Evolutionary conservation across 805 yeast genomes (phyloP), one percentile per base, ranked within the genome.

Genomic region (Suhomyces sp.): DNA sequence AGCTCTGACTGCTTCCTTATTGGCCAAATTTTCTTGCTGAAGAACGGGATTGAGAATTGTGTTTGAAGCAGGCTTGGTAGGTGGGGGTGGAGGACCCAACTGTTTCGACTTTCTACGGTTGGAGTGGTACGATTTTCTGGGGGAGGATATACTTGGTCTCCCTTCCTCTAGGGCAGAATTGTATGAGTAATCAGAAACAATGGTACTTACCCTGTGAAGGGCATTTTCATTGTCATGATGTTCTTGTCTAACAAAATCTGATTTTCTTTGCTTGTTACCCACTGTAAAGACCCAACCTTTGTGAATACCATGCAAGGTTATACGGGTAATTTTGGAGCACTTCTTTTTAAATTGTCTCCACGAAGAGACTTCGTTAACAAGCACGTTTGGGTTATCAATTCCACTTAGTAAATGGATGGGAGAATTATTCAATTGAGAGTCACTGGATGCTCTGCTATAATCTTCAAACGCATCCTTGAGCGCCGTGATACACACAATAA

Each of bases 391-490:
- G 56, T 84, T 84, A 5, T 58, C 53, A 32, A 79, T 47, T 8
- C 83, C 80, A 7, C 54, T 46, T 30, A 84, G 57, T 18, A 77
- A 50, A 51, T 79, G 83, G 9, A 83, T 75, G 12, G 77, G 70
- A 2, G 82, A 72, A 50, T 80, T 81, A 55, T 84, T 84, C 52
- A 84, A 64, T 41, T 83, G 88, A 36, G 68, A 62, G 56, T 84
- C 95, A 25, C 79, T 74, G 2, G 68, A 48, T 2, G 76, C 74
- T 48, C 95, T 71, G 39, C 84, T 69, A 44, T 76, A 81, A 56
- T 84, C 95, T 59, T 84, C 95, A 46, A 84, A 67, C 0, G 83
- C 90, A 59, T 85, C 93, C 51, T 83, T 81, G 43, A 80, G 53
- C 4, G 88, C 90, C 2, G 93, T 84, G 44, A 84, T 65, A 36